phyloP scores from a whole-genome alignment of 2,329 filamentous ascomycete genomes.

The Ophiostoma ips region DNA sequence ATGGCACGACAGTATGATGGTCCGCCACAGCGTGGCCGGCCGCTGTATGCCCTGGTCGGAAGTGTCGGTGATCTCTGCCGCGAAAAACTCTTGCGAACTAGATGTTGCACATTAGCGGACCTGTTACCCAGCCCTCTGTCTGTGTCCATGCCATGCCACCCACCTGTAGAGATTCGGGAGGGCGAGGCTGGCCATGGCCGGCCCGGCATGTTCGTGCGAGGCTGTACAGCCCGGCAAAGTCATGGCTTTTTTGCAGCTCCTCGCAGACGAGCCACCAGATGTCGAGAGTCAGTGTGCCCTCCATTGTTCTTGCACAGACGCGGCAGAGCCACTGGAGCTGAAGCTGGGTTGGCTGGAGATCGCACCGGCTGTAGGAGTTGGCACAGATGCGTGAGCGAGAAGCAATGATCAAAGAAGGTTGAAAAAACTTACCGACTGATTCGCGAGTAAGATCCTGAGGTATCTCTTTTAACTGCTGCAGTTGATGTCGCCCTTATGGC shows the following conservation, averaged over 20 bases:
- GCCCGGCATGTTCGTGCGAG: conserved; percentile 41
- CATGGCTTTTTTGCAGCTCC: conserved; percentile 38
- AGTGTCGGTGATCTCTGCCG: no score
- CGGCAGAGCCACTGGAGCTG: no score
- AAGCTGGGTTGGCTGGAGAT: no score
- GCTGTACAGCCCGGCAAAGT: conserved; percentile 47
- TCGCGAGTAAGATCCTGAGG: no score
- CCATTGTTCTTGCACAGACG: conserved; percentile 3
- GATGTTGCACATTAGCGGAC: no score
- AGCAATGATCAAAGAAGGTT: no score
- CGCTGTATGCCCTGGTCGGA: conserved; percentile 30
- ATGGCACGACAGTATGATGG: conserved; percentile 48
- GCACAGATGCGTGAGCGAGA: no score
- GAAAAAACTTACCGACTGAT: no score
- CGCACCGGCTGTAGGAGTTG: no score
- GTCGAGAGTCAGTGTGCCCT: conserved; percentile 36
- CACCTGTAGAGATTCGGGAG: conserved; percentile 51
- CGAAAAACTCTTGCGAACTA: neutral
- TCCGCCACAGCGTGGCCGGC: conserved; percentile 54
- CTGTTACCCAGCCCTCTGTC: no score
- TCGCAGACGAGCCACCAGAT: conserved; percentile 47
- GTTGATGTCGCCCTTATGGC: no score
- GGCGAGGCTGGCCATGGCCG: conserved; percentile 40
- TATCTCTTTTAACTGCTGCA: no score
- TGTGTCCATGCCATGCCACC: conserved; percentile 8